These are phyloP conservation scores for Ochromonadaceae sp. DNA, from an alignment of 352 stramenopile genomes.

Conservation along the genomic window DNA sequence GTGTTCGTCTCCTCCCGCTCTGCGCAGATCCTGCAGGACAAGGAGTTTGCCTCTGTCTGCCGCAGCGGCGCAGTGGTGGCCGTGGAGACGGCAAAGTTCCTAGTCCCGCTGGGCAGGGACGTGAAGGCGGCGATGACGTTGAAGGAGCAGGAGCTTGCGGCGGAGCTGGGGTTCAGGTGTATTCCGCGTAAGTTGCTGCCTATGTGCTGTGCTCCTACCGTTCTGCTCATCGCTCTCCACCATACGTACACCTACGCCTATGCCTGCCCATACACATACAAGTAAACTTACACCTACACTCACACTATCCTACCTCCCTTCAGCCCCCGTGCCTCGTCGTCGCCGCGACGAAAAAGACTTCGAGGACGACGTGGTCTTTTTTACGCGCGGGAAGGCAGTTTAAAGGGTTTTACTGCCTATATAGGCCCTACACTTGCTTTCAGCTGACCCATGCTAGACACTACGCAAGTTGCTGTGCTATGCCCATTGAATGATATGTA, in stretches of 20 bases:
- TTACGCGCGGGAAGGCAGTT: no score
- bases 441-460: no score
- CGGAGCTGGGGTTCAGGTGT: neutral
- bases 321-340: neutral
- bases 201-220: neutral
- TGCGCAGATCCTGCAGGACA: neutral
- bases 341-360: neutral
- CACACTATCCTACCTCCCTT: neutral
- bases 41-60: neutral
- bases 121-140: neutral
- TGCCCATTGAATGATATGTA: no score
- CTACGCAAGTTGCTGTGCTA: no score
- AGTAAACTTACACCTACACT: no score
- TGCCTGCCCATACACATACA: no score
- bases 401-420: no score
- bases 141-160: constrained; percentile 2
- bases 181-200: neutral
- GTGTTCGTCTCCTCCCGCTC: constrained; percentile 8
- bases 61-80: neutral
- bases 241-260: no score
- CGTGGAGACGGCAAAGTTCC: constrained; percentile 17
- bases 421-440: no score
- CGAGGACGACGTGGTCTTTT: constrained; percentile 16
- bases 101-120: constrained; percentile 4
- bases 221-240: no score